Evolutionary conservation across 2,329 filamentous ascomycete species (phyloP).

Genomic region (Neurospora sp.): DNA sequence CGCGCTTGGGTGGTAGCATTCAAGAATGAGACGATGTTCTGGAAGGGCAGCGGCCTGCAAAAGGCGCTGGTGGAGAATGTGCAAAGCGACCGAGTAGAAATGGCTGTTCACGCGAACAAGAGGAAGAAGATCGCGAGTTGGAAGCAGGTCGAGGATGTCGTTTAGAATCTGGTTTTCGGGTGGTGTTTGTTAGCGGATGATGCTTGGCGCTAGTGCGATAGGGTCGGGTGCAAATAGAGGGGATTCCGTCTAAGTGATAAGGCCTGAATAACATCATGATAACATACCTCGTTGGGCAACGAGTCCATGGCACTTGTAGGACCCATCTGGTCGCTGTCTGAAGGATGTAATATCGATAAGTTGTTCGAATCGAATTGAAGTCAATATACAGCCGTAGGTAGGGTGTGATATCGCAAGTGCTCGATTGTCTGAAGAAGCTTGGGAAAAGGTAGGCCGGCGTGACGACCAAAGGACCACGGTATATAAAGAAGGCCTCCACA

Average conservation of each 20-base stretch:
- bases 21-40: constrained; percentile 60
- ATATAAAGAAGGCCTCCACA: not conserved
- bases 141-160: constrained; percentile 20
- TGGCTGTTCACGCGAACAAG: constrained; percentile 20
- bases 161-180: constrained; percentile 21
- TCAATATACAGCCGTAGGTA: not conserved
- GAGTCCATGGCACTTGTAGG: constrained; percentile 6
- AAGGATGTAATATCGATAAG: not conserved
- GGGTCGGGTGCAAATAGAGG: not conserved
- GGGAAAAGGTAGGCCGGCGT: not conserved
- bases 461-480: not conserved
- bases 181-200: not conserved
- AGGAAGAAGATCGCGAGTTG: constrained; percentile 19
- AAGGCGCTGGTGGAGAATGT: constrained; percentile 23
- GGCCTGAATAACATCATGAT: not conserved
- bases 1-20: constrained; percentile 65
- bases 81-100: constrained; percentile 21
- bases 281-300: constrained; percentile 15
- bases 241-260: not conserved
- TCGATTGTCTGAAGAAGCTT: not conserved
- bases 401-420: not conserved
- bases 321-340: constrained; percentile 4
- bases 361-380: not conserved
- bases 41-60: constrained; percentile 41
- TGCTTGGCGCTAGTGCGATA: not conserved